Conservation (phyloP, 805 yeast genomes). For the Kodamaea jinghongensis region DNA sequence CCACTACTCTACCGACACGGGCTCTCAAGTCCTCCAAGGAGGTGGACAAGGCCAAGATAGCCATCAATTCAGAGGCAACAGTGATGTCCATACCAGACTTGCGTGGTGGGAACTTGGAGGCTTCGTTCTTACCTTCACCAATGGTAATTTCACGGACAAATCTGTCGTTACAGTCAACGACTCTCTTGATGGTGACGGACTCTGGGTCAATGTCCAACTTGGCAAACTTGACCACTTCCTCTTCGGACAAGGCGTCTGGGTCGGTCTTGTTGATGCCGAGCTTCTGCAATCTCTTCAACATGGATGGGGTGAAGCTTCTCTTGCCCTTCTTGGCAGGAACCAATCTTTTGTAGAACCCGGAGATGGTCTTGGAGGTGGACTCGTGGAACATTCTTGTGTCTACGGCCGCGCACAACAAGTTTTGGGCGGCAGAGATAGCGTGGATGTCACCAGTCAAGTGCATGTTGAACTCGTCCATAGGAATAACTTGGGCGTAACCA, state of each 20-base stretch:
- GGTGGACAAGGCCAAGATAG: conserved; percentile 81
- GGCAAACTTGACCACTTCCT: conserved; percentile 72
- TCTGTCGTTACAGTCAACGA: conserved; percentile 92
- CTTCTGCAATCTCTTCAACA: conserved; percentile 71
- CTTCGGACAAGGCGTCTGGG: conserved; percentile 76
- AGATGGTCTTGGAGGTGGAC: conserved; percentile 72
- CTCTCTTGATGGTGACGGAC: conserved; percentile 88
- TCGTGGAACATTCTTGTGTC: conserved; percentile 98
- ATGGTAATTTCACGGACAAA: conserved; percentile 83
- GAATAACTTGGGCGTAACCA: conserved; percentile 95
- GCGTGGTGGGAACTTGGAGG: conserved; percentile 71
- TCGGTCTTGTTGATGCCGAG: conserved; percentile 79
- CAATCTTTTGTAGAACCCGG: conserved; percentile 76
- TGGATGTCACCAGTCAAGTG: conserved; percentile 97
- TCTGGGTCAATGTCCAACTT: conserved; percentile 87
- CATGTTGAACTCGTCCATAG: conserved; percentile 98
- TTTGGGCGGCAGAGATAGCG: conserved; percentile 92
- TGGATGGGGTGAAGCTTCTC: conserved; percentile 74
- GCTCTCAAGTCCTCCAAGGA: conserved; percentile 79
- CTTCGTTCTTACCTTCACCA: conserved; percentile 90
- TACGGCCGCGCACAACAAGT: conserved; percentile 91
- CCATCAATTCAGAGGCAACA: conserved; percentile 96
- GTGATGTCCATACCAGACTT: conserved; percentile 93
- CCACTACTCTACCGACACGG: conserved; percentile 85
- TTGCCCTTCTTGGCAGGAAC: conserved; percentile 83